These are phyloP conservation scores for Plasmodium inui DNA, from an alignment of 169 alveolate species.

Conservation along the genomic window DNA sequence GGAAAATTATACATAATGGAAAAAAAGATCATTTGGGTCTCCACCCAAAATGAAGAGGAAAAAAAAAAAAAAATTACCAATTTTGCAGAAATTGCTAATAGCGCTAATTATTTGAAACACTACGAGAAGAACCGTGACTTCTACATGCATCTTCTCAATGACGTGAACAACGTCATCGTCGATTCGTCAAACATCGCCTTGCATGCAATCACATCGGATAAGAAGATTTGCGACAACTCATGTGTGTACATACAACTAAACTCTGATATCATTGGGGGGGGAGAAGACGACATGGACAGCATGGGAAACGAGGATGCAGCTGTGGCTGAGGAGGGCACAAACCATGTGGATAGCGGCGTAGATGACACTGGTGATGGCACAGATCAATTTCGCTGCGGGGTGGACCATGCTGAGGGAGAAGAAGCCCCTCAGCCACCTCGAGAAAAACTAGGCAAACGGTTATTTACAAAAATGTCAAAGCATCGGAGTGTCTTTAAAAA, in stretches of 20 bases:
- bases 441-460: neutral
- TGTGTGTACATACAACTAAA: slow-evolving; percentile 67
- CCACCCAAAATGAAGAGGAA: slow-evolving; percentile 29
- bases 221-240: slow-evolving; percentile 16
- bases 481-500: neutral
- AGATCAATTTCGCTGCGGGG: neutral
- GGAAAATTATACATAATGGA: slow-evolving; percentile 62
- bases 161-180: slow-evolving; percentile 22
- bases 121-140: slow-evolving; percentile 46
- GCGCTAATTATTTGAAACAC: slow-evolving; percentile 45
- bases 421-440: neutral
- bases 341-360: neutral
- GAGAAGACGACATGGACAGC: neutral
- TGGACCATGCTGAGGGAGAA: neutral
- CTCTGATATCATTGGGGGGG: slow-evolving; percentile 12
- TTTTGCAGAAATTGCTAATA: slow-evolving; percentile 27
- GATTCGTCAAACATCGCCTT: slow-evolving; percentile 64
- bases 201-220: slow-evolving; percentile 73
- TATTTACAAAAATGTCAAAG: neutral
- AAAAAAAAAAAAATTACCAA: slow-evolving; percentile 19
- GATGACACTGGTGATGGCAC: neutral
- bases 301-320: neutral
- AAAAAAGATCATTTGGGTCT: slow-evolving; percentile 39
- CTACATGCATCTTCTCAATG: slow-evolving; percentile 50
- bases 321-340: neutral